Conservation (phyloP, 1,284 basidiomycete species). For the Lentinula novae-zelandiae region DNA sequence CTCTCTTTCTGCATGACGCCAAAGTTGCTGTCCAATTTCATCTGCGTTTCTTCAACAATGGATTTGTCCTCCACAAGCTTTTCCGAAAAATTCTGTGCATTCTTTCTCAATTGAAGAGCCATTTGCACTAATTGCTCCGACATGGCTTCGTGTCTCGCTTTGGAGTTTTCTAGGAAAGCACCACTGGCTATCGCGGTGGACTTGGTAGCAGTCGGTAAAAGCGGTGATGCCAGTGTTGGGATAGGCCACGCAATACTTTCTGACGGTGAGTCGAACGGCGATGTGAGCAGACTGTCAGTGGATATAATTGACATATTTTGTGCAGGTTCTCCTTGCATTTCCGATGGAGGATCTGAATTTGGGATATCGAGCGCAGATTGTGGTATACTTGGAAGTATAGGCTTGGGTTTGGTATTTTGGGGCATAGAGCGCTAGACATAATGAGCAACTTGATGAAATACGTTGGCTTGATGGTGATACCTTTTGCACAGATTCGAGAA, state of each 20-base stretch:
- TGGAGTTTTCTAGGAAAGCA: slow-evolving; percentile 50
- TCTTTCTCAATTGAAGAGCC: slow-evolving; percentile 74
- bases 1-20: slow-evolving; percentile 68
- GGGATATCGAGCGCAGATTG: slow-evolving; percentile 19
- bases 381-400: slow-evolving; percentile 32
- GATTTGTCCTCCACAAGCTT: slow-evolving; percentile 63
- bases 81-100: slow-evolving; percentile 67
- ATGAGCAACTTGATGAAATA: neutral
- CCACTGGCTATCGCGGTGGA: slow-evolving; percentile 31
- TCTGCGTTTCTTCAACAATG: slow-evolving; percentile 54
- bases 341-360: slow-evolving; percentile 12
- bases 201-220: slow-evolving; percentile 23
- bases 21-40: slow-evolving; percentile 68
- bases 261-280: slow-evolving; percentile 9
- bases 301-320: neutral
- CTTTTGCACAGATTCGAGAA: slow-evolving; percentile 32
- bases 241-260: slow-evolving; percentile 7
- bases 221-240: slow-evolving; percentile 19
- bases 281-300: slow-evolving; percentile 13
- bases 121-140: slow-evolving; percentile 71
- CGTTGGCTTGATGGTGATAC: slow-evolving; percentile 26
- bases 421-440: slow-evolving; percentile 33
- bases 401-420: slow-evolving; percentile 32
- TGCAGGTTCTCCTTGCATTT: slow-evolving; percentile 7
- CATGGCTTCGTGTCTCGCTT: slow-evolving; percentile 66